Conservation (phyloP, 1,284 basidiomycete genomes). For the Stygiomarasmius scandens region DNA sequence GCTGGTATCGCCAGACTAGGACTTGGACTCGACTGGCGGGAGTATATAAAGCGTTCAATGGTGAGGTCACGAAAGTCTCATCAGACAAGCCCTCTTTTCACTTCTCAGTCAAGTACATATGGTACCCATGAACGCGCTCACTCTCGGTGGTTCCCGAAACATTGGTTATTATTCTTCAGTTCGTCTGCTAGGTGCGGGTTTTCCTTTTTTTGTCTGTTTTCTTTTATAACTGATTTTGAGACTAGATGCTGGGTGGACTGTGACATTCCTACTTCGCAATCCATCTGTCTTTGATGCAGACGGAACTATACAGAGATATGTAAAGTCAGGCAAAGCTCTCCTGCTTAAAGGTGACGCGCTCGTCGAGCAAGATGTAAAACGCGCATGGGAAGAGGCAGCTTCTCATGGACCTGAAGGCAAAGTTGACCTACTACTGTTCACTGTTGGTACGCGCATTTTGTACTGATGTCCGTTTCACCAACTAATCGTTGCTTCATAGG, state of each 20-base stretch:
- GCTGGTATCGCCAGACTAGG: too few relatives aligned
- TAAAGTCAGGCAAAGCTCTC: constrained; percentile 45
- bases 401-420: constrained; percentile 20
- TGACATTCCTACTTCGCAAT: constrained; percentile 54
- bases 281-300: constrained; percentile 48
- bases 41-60: too few relatives aligned
- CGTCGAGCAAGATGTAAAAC: constrained; percentile 42
- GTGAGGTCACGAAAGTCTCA: too few relatives aligned
- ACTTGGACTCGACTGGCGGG: too few relatives aligned
- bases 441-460: constrained; percentile 54
- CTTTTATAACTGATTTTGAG: too few relatives aligned
- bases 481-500: too few relatives aligned
- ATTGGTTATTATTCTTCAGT: constrained; percentile 61
- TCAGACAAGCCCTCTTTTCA: too few relatives aligned
- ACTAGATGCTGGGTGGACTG: constrained; percentile 47
- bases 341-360: constrained; percentile 56
- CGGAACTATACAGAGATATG: constrained; percentile 40
- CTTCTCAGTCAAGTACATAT: too few relatives aligned
- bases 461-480: too few relatives aligned
- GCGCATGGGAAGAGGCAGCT: constrained; percentile 46
- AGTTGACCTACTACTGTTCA: constrained; percentile 52
- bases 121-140: constrained; percentile 35
- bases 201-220: constrained; percentile 42
- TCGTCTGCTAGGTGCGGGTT: too few relatives aligned
- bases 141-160: constrained; percentile 65